Conservation (phyloP, 768 basidiomycete genomes). For the Mycena metata region DNA sequence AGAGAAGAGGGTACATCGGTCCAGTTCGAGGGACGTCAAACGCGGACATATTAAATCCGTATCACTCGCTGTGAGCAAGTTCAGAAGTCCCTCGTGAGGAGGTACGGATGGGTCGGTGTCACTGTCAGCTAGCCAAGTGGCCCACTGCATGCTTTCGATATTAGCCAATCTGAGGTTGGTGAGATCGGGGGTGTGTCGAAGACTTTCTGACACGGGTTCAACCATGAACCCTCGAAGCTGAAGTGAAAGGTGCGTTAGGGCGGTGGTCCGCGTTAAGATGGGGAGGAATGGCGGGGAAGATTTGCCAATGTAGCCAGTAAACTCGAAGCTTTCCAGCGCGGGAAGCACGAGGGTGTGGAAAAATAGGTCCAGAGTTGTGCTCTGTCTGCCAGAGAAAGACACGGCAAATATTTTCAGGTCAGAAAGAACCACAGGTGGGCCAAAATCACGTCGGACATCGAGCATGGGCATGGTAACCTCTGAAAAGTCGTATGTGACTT, state of each 20-base stretch:
- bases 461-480: not conserved
- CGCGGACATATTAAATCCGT: not conserved
- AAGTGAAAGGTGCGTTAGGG: not conserved
- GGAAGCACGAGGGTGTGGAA: conserved; percentile 10
- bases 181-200: not conserved
- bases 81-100: not conserved
- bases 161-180: conserved; percentile 4
- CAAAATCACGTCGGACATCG: not conserved
- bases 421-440: not conserved
- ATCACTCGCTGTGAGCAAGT: not conserved
- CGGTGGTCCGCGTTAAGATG: not conserved
- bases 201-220: not conserved
- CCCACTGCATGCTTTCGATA: not conserved
- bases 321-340: not conserved
- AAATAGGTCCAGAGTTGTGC: not conserved
- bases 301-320: not conserved
- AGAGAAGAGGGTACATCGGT: conserved; percentile 6
- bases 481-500: not conserved
- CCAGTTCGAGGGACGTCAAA: not conserved
- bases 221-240: not conserved
- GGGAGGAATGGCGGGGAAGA: not conserved
- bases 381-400: not conserved
- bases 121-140: too few species aligned
- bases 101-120: not conserved
- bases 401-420: not conserved